phyloP scores from a whole-genome alignment of 805 yeast genomes.

The Jamesozyma spencerorum region DNA sequence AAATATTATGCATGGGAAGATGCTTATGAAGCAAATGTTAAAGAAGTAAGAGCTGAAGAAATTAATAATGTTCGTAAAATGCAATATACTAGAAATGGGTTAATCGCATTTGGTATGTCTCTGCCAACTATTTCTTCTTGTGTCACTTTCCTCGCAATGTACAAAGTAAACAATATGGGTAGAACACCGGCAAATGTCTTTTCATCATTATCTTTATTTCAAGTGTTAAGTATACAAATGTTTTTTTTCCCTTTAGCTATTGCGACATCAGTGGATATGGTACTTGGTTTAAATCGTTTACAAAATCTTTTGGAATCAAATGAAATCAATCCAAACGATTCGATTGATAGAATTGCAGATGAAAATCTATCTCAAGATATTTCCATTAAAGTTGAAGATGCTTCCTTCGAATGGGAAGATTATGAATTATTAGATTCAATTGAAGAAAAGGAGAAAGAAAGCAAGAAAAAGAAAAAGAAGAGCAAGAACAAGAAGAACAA shows the following conservation, averaged over 20 bases:
- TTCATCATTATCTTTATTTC: slow-evolving; percentile 61
- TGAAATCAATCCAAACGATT: slow-evolving; percentile 24
- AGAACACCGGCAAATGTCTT: slow-evolving; percentile 55
- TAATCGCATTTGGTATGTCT: slow-evolving; percentile 57
- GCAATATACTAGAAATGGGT: slow-evolving; percentile 54
- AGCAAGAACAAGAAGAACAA: no score
- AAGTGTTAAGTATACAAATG: slow-evolving; percentile 50
- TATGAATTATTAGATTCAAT: slow-evolving; percentile 29
- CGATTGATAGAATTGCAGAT: slow-evolving; percentile 3
- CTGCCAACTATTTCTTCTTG: slow-evolving; percentile 66
- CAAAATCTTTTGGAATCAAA: slow-evolving; percentile 43
- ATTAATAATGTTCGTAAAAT: slow-evolving; percentile 50
- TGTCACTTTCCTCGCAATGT: slow-evolving; percentile 42
- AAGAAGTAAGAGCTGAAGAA: slow-evolving; percentile 51
- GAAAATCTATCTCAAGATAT: slow-evolving; percentile 6
- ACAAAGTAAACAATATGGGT: slow-evolving; percentile 33
- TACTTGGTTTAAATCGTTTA: slow-evolving; percentile 50
- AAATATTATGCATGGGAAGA: slow-evolving; percentile 89
- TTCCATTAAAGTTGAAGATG: slow-evolving; percentile 46
- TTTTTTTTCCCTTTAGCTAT: slow-evolving; percentile 64
- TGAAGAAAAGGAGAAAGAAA: slow-evolving; percentile 21
- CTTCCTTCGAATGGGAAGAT: slow-evolving; percentile 59
- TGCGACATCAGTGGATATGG: slow-evolving; percentile 59
- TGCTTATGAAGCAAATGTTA: slow-evolving; percentile 54
- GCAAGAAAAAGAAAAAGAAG: background rate